These are phyloP conservation scores for Beauveria asiatica DNA, from an alignment of 2,329 filamentous ascomycete genomes.

Conservation along the genomic window DNA sequence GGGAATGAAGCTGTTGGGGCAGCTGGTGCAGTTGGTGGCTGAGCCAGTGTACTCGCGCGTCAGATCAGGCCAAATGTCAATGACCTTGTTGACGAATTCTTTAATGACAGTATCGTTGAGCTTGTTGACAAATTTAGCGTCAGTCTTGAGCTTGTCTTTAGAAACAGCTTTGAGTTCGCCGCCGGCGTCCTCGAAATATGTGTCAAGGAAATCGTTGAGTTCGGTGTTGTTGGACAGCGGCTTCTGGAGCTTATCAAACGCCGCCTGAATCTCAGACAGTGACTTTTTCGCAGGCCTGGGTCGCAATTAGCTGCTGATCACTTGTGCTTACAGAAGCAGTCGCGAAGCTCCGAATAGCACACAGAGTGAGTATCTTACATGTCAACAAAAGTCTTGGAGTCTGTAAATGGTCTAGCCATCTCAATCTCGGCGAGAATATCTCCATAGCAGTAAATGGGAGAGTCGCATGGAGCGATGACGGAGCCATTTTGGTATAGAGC, in stretches of 20 bases:
- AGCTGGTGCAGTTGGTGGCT: constrained; percentile 46
- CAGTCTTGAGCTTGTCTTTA: constrained; percentile 40
- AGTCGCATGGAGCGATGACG: constrained; percentile 56
- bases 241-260: constrained; percentile 50
- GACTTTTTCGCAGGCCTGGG: constrained; percentile 50
- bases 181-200: constrained; percentile 55
- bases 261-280: constrained; percentile 50
- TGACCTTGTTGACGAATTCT: constrained; percentile 55
- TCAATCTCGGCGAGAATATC: constrained; percentile 54
- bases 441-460: constrained; percentile 58
- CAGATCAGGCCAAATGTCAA: constrained; percentile 61
- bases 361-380: constrained; percentile 36
- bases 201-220: constrained; percentile 52
- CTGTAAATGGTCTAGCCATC: constrained; percentile 53
- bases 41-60: constrained; percentile 49
- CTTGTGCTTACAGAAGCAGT: constrained; percentile 11
- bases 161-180: constrained; percentile 51
- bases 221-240: constrained; percentile 56
- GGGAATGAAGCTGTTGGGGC: constrained; percentile 57
- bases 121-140: constrained; percentile 49
- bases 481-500: constrained; percentile 53
- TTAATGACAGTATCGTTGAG: constrained; percentile 49
- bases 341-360: not conserved
- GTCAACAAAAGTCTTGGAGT: constrained; percentile 66
- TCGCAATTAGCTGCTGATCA: constrained; percentile 5